Base-by-base conservation (phyloP, 495 filamentous ascomycete genomes). In the Filosporella fistucella region DNA sequence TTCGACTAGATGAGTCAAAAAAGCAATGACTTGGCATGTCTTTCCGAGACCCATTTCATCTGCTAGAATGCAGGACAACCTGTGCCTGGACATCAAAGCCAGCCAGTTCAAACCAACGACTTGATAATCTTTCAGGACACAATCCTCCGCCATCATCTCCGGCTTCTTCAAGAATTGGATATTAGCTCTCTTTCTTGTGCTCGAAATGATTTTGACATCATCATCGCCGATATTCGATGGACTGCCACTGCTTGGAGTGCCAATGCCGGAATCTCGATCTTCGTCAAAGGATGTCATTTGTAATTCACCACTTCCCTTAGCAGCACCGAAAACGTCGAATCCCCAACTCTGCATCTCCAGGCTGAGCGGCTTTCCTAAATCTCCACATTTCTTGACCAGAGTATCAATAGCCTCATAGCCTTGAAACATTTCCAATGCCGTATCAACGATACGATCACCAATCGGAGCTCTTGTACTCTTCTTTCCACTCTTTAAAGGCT, bases 21-120 rank as follows among this genome's bases (percentile, higher is more conserved):
- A 91, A 0, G 89, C 79, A 54, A 98, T 95, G 44, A 98, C 89
- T 58, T 97, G 91, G 55, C 89, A 95, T 0, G 93, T 98, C 70
- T 98, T 98, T 10, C 93, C 93, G 8, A 97, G 75, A 34, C 93
- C 93, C 93, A 98, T 98, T 54, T 98, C 93, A 61, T 98, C 93
- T 0, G 93, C 94, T 13, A 98, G 70, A 51, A 98, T 97, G 36
- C 90, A 86, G 46, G 86, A 89, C 45, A 91, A 68, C 18, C 81
- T 72, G 32, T 87, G 81, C 36, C 84, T 67, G 55, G 86, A 95
- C 25, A 97, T 71, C 18, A 96, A 64, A 36, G 77, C 75, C 38
- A 97, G 70, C 94, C 94, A 98, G 57, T 97, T 98, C 24, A 98
- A 75, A 17, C 93, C 93, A 21, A 95, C 88, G 33, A 97, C 62